Percentiles rank a stretch among this genome's conserved stretches.
Conservation (phyloP, 495 filamentous ascomycete species). For the Podospora pseudoanserina region DNA sequence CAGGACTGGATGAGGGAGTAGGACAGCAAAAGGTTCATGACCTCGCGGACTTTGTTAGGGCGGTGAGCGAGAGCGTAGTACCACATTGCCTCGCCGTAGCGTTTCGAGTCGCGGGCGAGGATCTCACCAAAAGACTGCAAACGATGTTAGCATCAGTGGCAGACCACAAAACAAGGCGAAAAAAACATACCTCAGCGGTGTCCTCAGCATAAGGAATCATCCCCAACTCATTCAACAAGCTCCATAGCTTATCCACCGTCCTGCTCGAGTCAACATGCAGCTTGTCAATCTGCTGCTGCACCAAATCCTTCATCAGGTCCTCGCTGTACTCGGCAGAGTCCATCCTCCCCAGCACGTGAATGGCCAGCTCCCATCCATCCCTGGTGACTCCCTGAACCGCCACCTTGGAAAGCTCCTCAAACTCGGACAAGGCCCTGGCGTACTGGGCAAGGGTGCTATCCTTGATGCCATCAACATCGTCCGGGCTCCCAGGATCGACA, state of each 20-base stretch:
- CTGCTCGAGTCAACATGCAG: slow-evolving; percentile 60
- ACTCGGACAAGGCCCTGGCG: slow-evolving; percentile 54
- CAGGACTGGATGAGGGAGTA: slow-evolving; percentile 79
- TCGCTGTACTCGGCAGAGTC: slow-evolving; percentile 61
- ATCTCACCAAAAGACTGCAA: slow-evolving; percentile 71
- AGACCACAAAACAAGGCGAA: not conserved
- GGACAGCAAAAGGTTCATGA: slow-evolving; percentile 81
- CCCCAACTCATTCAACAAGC: slow-evolving; percentile 63
- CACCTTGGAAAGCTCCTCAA: slow-evolving; percentile 35
- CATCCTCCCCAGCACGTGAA: slow-evolving; percentile 71
- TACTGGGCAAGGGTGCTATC: slow-evolving; percentile 74
- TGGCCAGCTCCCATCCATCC: slow-evolving; percentile 82
- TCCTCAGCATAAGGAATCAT: slow-evolving; percentile 67
- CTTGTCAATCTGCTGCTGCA: slow-evolving; percentile 56
- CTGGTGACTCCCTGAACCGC: slow-evolving; percentile 38
- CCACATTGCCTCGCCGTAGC: slow-evolving; percentile 76
- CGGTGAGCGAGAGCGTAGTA: slow-evolving; percentile 81
- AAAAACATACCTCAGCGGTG: slow-evolving; percentile 66
- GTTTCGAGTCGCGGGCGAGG: slow-evolving; percentile 59
- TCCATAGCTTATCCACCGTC: slow-evolving; percentile 72
- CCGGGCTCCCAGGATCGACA: slow-evolving; percentile 42
- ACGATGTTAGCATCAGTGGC: slow-evolving; percentile 19
- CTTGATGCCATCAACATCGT: slow-evolving; percentile 52
- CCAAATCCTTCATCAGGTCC: slow-evolving; percentile 55
- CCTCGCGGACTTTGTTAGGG: slow-evolving; percentile 68